phyloP scores from a whole-genome alignment of 257 asterid genomes.

The Solanum stenotomum region DNA sequence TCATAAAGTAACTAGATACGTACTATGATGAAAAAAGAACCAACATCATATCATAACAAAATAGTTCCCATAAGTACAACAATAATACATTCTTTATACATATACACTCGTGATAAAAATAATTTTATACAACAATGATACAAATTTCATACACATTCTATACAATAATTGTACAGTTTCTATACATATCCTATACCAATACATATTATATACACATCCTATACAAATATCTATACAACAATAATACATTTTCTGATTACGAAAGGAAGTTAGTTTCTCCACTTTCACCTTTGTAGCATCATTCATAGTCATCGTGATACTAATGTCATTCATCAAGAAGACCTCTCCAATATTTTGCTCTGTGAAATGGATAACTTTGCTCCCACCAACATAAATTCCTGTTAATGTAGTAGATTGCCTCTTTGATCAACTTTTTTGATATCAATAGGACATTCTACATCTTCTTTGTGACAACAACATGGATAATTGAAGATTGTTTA shows the following conservation, averaged over 20 bases:
- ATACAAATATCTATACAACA: too few species aligned
- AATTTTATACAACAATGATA: not conserved
- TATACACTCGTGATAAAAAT: too few species aligned
- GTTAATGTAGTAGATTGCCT: conserved; percentile 41
- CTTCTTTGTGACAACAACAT: conserved; percentile 66
- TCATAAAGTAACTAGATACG: too few species aligned
- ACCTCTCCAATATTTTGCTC: not conserved
- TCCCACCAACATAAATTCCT: conserved; percentile 10
- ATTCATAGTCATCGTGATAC: not conserved
- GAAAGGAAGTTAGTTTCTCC: not conserved
- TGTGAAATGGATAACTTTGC: conserved; percentile 4
- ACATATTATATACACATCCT: too few species aligned
- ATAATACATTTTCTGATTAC: too few species aligned
- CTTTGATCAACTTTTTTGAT: conserved; percentile 69
- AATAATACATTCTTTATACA: too few species aligned
- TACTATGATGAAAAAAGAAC: too few species aligned
- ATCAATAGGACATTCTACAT: conserved; percentile 75
- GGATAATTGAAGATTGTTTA: conserved; percentile 72
- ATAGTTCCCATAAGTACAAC: too few species aligned
- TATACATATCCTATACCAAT: not conserved
- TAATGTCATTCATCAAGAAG: too few species aligned
- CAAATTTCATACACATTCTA: not conserved
- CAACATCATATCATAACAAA: too few species aligned
- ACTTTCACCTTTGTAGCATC: not conserved
- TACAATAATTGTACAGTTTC: not conserved